Base-by-base conservation (phyloP, 495 filamentous ascomycete genomes). In the Tuber umbilicatum region DNA sequence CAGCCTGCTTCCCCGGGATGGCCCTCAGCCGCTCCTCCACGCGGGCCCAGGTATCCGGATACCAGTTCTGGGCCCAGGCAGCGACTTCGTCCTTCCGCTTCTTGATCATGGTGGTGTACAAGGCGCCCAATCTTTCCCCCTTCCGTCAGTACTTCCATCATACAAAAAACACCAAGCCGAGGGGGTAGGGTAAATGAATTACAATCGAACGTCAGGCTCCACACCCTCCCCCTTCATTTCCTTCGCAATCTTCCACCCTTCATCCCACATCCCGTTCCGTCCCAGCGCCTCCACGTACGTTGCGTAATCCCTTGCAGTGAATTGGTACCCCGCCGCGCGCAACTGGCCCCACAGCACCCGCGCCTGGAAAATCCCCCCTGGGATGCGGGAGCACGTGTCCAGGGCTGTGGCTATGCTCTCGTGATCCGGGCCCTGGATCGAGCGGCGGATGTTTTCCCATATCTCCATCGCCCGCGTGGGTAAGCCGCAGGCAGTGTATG, bases 391-490 rank as follows among this genome's bases (percentile, higher is more conserved):
- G 83, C 92, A 97, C 4, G 88, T 86, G 72, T 91, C 89, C 74
- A 98, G 91, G 35, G 92, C 90, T 41, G 94, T 90, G 14, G 88
- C 87, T 70, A 99, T 87, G 71, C 90, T 93, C 39, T 86, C 87
- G 75, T 93, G 92, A 14, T 89, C 90, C 2, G 95, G 95, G 0
- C 95, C 95, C 82, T 97, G 94, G 21, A 87, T 85, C 0, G 90
- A 91, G 72, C 87, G 86, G 10, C 90, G 88, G 69, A 98, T 93
- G 14, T 19, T 35, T 39, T 88, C 86, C 91, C 94, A 99, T 76
- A 94, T 92, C 45, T 89, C 86, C 78, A 95, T 85, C 21, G 91
- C 91, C 50, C 87, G 87, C 72, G 86, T 83, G 0, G 90, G 85
- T 70, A 89, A 85, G 1, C 87, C 91, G 81, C 89, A 91, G 1